Evolutionary conservation across 2,329 filamentous ascomycete genomes (phyloP).

Genomic region (Byssothecium circinans): DNA sequence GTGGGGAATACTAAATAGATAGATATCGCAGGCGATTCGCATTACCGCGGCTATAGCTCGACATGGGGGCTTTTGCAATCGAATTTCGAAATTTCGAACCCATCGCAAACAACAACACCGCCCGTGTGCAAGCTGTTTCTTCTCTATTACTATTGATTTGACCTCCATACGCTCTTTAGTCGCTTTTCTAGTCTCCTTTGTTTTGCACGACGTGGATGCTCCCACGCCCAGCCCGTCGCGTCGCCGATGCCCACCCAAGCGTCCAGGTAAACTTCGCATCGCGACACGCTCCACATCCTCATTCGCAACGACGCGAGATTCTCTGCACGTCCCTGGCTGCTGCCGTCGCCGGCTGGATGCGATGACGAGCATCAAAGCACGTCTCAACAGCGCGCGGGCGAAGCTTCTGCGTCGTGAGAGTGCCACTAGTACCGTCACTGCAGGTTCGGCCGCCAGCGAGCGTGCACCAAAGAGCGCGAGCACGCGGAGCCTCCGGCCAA

Average conservation of each 20-base stretch:
- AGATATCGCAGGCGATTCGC: no score
- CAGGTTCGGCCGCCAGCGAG: constrained; percentile 34
- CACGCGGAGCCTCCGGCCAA: constrained; percentile 25
- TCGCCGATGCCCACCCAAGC: not conserved
- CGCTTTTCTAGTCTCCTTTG: not conserved
- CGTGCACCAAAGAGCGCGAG: constrained; percentile 11
- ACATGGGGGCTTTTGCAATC: no score
- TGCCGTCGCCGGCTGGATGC: constrained; percentile 20
- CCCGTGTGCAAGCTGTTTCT: no score
- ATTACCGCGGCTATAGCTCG: no score
- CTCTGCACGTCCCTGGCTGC: not conserved
- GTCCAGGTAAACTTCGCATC: constrained; percentile 5
- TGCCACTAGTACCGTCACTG: constrained; percentile 27
- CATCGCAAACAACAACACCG: no score
- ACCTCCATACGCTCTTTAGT: no score
- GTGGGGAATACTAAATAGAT: no score
- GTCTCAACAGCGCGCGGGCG: constrained; percentile 32
- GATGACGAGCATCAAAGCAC: constrained; percentile 41
- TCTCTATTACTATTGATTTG: no score
- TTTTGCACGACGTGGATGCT: not conserved
- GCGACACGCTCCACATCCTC: constrained; percentile 5
- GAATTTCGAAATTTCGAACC: no score
- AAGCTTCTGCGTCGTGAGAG: constrained; percentile 35
- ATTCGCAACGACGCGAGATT: not conserved
- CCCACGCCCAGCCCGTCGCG: no score